A percentile compares a stretch with the other conserved stretches of the same genome.
Conservation (phyloP, 768 basidiomycete genomes). For the Phlegmacium glaucopus region DNA sequence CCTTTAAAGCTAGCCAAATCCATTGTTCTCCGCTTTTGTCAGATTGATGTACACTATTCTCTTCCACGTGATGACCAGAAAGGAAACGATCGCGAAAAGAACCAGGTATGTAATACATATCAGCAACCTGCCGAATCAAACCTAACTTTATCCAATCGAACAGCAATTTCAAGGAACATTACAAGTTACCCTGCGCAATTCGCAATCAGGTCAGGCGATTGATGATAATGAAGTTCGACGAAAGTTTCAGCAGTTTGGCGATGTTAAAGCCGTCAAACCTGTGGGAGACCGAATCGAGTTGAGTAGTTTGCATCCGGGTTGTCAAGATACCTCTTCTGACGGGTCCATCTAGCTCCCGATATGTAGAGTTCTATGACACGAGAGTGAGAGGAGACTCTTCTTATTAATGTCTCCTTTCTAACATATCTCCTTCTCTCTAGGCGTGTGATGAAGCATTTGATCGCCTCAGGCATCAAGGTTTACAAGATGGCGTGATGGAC, state of each 20-base stretch:
- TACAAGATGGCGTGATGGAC: conserved; percentile 87
- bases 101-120: conserved; percentile 57
- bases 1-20: conserved; percentile 6
- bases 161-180: conserved; percentile 83
- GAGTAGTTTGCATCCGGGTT: conserved; percentile 14
- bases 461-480: conserved; percentile 69
- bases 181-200: conserved; percentile 72
- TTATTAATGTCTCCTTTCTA: not conserved
- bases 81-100: conserved; percentile 71
- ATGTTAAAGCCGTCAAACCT: conserved; percentile 77
- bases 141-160: not conserved
- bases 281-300: conserved; percentile 64
- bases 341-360: conserved; percentile 59
- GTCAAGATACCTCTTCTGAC: not conserved
- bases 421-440: conserved; percentile 29
- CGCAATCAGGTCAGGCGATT: conserved; percentile 62
- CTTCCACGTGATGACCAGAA: conserved; percentile 85
- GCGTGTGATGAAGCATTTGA: conserved; percentile 80
- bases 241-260: conserved; percentile 87
- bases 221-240: conserved; percentile 84
- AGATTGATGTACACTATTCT: conserved; percentile 99
- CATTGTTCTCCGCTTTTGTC: conserved; percentile 20
- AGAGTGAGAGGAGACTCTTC: conserved; percentile 45
- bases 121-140: not conserved
- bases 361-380: conserved; percentile 93